phyloP scores from a whole-genome alignment of 2,329 filamentous ascomycete genomes.

The Pseudogymnoascus sp. region DNA sequence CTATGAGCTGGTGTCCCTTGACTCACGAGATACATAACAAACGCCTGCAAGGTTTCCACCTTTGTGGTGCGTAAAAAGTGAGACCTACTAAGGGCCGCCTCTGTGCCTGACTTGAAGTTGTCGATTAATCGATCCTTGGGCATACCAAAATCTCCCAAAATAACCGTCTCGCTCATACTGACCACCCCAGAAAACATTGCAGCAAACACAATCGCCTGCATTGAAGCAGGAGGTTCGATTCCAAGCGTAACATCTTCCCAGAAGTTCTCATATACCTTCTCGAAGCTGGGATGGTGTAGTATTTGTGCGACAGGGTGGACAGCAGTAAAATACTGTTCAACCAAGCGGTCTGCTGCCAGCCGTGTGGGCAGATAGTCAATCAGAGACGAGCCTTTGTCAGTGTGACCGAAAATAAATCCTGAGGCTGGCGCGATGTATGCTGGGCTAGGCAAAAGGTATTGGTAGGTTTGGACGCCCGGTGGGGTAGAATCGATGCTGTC shows the following conservation, averaged over 20 bases:
- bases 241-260: constrained; percentile 54
- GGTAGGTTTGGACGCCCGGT: constrained; percentile 25
- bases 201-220: constrained; percentile 62
- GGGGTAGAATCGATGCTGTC: not conserved
- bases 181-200: constrained; percentile 62
- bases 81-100: constrained; percentile 59
- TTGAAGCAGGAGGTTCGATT: constrained; percentile 54
- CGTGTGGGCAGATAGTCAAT: constrained; percentile 54
- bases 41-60: constrained; percentile 67
- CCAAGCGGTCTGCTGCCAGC: constrained; percentile 50
- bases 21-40: constrained; percentile 67
- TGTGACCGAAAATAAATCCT: constrained; percentile 56
- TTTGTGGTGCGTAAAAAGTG: constrained; percentile 65
- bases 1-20: not conserved
- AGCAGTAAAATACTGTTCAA: constrained; percentile 58
- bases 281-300: constrained; percentile 59
- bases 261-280: constrained; percentile 55
- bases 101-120: constrained; percentile 57
- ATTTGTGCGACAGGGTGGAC: constrained; percentile 63
- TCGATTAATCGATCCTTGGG: constrained; percentile 51
- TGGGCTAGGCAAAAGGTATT: constrained; percentile 55
- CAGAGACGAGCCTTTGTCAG: constrained; percentile 41
- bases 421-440: constrained; percentile 62
- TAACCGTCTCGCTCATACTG: constrained; percentile 51
- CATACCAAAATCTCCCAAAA: constrained; percentile 46